Percentiles rank a stretch among this genome's conserved stretches.
Evolutionary conservation across 2,329 filamentous ascomycete genomes (phyloP).

Genomic region (Aspergillus quadricinctus): DNA sequence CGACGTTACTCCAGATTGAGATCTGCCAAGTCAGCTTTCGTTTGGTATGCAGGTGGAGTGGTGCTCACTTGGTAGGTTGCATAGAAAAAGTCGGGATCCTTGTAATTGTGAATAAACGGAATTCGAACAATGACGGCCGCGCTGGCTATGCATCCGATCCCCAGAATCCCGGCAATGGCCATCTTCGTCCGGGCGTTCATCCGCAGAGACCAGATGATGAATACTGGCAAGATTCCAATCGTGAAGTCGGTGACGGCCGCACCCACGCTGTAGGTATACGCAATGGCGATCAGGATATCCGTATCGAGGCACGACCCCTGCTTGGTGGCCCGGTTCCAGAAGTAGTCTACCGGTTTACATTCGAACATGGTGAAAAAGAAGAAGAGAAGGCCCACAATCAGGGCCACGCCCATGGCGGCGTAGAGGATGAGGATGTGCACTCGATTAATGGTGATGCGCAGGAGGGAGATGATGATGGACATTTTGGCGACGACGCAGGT

Average conservation of each 20-base stretch:
- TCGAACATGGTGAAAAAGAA: slow-evolving; percentile 50
- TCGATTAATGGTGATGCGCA: slow-evolving; percentile 44
- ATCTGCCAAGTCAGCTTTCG: slow-evolving; percentile 41
- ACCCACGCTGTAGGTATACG: slow-evolving; percentile 47
- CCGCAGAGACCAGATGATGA: slow-evolving; percentile 51
- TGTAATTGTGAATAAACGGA: slow-evolving; percentile 12
- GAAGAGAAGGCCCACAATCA: slow-evolving; percentile 43
- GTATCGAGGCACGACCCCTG: slow-evolving; percentile 40
- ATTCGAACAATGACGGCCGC: slow-evolving; percentile 21
- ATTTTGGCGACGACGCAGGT: slow-evolving; percentile 46
- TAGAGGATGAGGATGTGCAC: slow-evolving; percentile 47
- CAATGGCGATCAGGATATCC: slow-evolving; percentile 48
- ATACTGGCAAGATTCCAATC: slow-evolving; percentile 48
- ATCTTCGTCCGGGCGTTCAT: slow-evolving; percentile 51
- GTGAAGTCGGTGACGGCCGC: slow-evolving; percentile 47
- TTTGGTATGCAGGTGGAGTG: slow-evolving; percentile 19
- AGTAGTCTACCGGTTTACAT: slow-evolving; percentile 46
- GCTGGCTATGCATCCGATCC: slow-evolving; percentile 48
- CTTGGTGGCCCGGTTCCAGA: slow-evolving; percentile 39
- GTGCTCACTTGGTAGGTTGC: neutral
- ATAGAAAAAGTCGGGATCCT: slow-evolving; percentile 20
- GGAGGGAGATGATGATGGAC: slow-evolving; percentile 49
- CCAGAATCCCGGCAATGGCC: slow-evolving; percentile 48
- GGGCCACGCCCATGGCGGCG: slow-evolving; percentile 39
- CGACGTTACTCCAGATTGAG: slow-evolving; percentile 35